These are phyloP conservation scores for Thielaviopsis punctulata DNA, from an alignment of 2,329 filamentous ascomycete species.

Conservation along the genomic window DNA sequence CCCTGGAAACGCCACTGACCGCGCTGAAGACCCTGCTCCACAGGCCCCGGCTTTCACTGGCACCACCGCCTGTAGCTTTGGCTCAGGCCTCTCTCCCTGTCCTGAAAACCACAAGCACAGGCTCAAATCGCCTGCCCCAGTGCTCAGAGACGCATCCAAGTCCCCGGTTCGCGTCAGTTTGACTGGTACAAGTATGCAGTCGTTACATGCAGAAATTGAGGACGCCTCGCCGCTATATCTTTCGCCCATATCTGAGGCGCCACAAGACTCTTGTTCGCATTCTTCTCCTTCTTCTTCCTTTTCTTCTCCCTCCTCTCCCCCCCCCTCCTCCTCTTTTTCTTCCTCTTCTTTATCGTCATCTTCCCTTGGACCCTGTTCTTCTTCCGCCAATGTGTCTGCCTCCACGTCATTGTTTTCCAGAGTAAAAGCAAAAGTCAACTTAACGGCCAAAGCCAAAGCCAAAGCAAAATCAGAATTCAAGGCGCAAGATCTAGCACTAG, in stretches of 20 bases:
- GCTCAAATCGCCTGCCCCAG: slow-evolving; percentile 20
- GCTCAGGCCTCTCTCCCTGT: background rate
- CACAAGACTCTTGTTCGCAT: background rate
- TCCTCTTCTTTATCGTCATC: background rate
- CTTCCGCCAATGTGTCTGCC: background rate
- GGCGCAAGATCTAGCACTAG: no score
- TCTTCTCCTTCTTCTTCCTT: background rate
- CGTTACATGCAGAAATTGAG: slow-evolving; percentile 10
- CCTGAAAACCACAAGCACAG: background rate
- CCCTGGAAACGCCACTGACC: background rate
- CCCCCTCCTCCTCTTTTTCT: background rate
- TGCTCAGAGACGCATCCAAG: slow-evolving; percentile 33
- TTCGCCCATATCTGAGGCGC: background rate
- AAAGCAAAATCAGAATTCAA: no score
- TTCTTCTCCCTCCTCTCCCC: background rate
- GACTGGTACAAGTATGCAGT: slow-evolving; percentile 8
- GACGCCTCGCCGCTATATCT: slow-evolving; percentile 7
- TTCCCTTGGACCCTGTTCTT: background rate
- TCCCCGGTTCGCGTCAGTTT: slow-evolving; percentile 34
- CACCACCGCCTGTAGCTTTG: no score
- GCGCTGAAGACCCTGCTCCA: background rate
- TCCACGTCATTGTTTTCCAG: background rate
- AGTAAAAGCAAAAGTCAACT: no score
- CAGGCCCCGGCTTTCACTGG: background rate
- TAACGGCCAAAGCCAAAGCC: no score